These are phyloP conservation scores for Aspergillus uvarum DNA, from an alignment of 2,329 filamentous ascomycete species.

Conservation along the genomic window DNA sequence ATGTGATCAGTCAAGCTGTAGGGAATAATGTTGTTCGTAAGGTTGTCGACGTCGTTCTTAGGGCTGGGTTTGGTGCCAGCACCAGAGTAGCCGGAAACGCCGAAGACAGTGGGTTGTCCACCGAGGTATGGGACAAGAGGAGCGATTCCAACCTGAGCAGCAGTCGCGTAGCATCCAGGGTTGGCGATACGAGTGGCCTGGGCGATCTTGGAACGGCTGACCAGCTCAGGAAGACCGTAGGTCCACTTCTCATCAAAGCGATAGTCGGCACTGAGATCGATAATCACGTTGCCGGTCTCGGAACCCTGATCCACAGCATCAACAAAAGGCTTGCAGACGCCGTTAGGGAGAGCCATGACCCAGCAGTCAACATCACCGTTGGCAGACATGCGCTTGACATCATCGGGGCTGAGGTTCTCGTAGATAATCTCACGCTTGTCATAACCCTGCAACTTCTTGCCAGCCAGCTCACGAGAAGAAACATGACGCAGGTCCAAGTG, in stretches of 20 bases:
- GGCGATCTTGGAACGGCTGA: constrained; percentile 72
- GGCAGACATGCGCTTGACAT: constrained; percentile 80
- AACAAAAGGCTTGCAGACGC: constrained; percentile 89
- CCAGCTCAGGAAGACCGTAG: constrained; percentile 85
- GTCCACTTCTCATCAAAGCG: constrained; percentile 84
- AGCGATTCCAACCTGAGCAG: constrained; percentile 83
- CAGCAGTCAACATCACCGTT: constrained; percentile 87
- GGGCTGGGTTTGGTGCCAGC: constrained; percentile 91
- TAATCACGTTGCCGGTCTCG: constrained; percentile 69
- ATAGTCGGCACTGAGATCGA: constrained; percentile 96
- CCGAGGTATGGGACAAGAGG: constrained; percentile 76
- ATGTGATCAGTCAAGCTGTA: constrained; percentile 93
- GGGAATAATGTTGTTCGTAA: constrained; percentile 84
- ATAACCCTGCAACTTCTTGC: constrained; percentile 85
- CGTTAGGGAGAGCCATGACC: constrained; percentile 96
- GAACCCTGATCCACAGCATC: constrained; percentile 77
- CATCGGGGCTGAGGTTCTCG: constrained; percentile 83
- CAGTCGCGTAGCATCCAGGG: constrained; percentile 94
- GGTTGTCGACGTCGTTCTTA: constrained; percentile 84
- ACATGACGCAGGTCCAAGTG: constrained; percentile 88
- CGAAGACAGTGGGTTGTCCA: constrained; percentile 79
- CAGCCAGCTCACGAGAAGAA: constrained; percentile 86
- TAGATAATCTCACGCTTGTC: constrained; percentile 89
- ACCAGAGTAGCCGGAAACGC: constrained; percentile 90
- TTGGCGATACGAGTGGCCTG: constrained; percentile 81